Percentiles rank a stretch among this genome's conserved stretches.
phyloP scores from a whole-genome alignment of 306 rosid species.

The Oemleria cerasiformis region DNA sequence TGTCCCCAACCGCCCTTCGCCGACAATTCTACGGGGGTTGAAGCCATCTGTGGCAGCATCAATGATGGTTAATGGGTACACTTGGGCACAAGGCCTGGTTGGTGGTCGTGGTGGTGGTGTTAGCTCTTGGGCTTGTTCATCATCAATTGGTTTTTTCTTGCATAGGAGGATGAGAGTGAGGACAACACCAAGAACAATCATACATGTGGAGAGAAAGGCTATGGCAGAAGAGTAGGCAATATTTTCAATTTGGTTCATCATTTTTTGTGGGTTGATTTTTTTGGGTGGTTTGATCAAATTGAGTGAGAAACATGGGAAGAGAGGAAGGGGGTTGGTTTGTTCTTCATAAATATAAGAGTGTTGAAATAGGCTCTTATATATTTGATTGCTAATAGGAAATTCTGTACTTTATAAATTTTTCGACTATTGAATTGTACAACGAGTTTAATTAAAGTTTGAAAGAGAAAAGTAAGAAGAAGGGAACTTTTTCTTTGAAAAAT shows the following conservation, averaged over 20 bases:
- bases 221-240: slow-evolving; percentile 50
- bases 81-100: slow-evolving; percentile 40
- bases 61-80: slow-evolving; percentile 47
- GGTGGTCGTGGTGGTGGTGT: slow-evolving; percentile 38
- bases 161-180: slow-evolving; percentile 46
- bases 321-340: slow-evolving; percentile 23
- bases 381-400: background rate
- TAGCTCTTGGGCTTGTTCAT: slow-evolving; percentile 41
- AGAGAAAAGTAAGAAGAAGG: slow-evolving; percentile 9
- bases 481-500: slow-evolving; percentile 28
- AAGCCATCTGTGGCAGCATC: slow-evolving; percentile 79
- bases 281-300: background rate
- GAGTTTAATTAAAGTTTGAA: background rate
- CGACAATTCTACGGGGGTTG: slow-evolving; percentile 58
- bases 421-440: too few relatives aligned
- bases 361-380: slow-evolving; percentile 16
- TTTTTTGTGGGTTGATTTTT: background rate
- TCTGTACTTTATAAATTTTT: too few relatives aligned
- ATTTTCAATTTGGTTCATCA: slow-evolving; percentile 40
- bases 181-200: slow-evolving; percentile 39
- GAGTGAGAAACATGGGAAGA: slow-evolving; percentile 24
- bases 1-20: slow-evolving; percentile 74
- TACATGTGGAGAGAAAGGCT: slow-evolving; percentile 42
- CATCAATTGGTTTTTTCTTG: slow-evolving; percentile 43
- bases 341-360: slow-evolving; percentile 1